Evolutionary conservation across 208 protist genomes (phyloP), one percentile per base, ranked within the genome.

Genomic region (Sergeia podlipaevii): DNA sequence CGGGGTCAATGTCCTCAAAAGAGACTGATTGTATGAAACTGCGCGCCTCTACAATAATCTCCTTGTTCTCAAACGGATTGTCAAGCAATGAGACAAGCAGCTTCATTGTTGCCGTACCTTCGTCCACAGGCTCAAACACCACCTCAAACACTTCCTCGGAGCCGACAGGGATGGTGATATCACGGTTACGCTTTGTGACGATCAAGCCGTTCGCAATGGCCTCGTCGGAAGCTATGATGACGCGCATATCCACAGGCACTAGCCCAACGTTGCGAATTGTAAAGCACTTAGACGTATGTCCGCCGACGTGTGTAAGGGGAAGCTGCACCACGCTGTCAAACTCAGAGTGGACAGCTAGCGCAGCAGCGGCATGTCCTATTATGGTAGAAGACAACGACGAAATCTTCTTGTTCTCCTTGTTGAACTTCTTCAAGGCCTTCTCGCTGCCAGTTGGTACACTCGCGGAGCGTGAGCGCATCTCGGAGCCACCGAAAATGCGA

Each of bases 61-160:
- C 65, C 29, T 79, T 89, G 50, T 97, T 74, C 56, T 98, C 97
- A 49, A 96, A 99, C 11, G 83, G 76, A 78, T 99, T 99, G 47
- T 97, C 70, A 4, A 49, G 55, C 4, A 98, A 74, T 3, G 62
- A 34, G 17, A 98, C 64, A 52, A 72, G 45, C 43, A 98, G 57
- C 33, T 57, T 66, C 68, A 77, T 75, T 47, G 34, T 53, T 17
- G 57, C 58, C 47, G 60, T 70, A 45, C 70, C 70, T 23, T 86
- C 73, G 41, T 60, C 45, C 0, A 64, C 74, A 4, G 88, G 88
- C n/a, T 72, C 32, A 61, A 83, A 91, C 21, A 30, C 65, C 28
- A 95, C 29, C 33, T 66, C 52, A 55, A 95, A 79, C 11, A 56
- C 41, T 65, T 94, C 81, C 11, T 59, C 46, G 33, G 56, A 58